These are phyloP conservation scores for Solanum infundibuliforme DNA, from an alignment of 257 asterid genomes.

Conservation along the genomic window DNA sequence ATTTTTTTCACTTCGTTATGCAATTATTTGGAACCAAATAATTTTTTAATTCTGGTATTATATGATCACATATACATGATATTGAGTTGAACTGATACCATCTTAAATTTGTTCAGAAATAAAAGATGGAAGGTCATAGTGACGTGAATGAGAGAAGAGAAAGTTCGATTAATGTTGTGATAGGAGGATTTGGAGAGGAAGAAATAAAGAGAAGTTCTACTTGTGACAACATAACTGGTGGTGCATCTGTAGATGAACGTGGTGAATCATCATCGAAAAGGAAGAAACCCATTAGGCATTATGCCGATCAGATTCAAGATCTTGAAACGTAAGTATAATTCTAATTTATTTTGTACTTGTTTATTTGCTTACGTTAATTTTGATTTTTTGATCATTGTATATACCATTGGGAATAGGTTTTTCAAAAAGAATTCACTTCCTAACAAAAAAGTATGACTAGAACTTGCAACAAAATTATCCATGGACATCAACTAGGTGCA, in stretches of 20 bases:
- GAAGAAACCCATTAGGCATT: constrained; percentile 22
- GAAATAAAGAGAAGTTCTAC: constrained; percentile 25
- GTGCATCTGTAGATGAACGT: constrained; percentile 50
- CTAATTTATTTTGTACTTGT: background rate
- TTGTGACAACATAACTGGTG: constrained; percentile 43
- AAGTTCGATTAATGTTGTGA: constrained; percentile 17
- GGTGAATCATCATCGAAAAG: constrained; percentile 19
- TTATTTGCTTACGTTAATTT: background rate
- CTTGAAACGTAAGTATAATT: constrained; percentile 41
- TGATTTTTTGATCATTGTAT: background rate
- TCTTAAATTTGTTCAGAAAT: too few relatives aligned
- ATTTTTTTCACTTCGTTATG: too few relatives aligned
- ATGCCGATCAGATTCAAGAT: constrained; percentile 57
- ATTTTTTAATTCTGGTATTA: too few relatives aligned
- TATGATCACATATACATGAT: too few relatives aligned
- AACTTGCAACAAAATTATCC: background rate
- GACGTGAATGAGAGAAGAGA: constrained; percentile 39
- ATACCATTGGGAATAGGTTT: background rate
- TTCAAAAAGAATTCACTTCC: constrained; percentile 23
- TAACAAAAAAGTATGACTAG: constrained; percentile 26
- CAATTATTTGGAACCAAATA: too few relatives aligned
- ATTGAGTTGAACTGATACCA: too few relatives aligned
- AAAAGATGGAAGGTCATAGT: constrained; percentile 7
- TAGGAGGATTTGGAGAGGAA: constrained; percentile 28
- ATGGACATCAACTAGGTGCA: background rate